Conservation (phyloP, 1,139 yeast genomes). For the Arxiozyma heterogenica region DNA sequence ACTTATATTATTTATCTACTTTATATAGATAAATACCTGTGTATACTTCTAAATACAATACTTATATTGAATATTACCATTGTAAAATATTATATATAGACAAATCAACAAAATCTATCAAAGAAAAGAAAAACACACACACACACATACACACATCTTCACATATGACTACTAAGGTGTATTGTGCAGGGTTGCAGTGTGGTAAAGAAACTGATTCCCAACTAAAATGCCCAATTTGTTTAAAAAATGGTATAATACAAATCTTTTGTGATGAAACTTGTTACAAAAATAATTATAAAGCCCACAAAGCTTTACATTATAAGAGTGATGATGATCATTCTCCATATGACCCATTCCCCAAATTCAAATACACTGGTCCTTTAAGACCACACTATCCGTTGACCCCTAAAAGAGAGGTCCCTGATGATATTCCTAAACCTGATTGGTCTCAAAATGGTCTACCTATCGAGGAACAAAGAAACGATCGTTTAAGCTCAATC, state of each 20-base stretch:
- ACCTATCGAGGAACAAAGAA: conserved; percentile 68
- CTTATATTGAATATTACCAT: not conserved
- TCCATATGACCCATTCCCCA: conserved; percentile 79
- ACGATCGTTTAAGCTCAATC: conserved; percentile 62
- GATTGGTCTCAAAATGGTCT: conserved; percentile 79
- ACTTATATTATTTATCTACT: too few species aligned
- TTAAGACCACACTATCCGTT: conserved; percentile 78
- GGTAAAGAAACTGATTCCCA: conserved; percentile 68
- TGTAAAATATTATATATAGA: not conserved
- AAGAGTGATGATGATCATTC: conserved; percentile 35
- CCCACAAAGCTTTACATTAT: conserved; percentile 44
- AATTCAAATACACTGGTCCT: conserved; percentile 61
- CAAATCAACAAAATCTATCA: not conserved
- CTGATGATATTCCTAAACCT: conserved; percentile 63
- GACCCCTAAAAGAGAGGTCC: conserved; percentile 58
- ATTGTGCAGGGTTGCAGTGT: conserved; percentile 72
- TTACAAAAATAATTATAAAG: conserved; percentile 66
- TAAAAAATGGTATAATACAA: conserved; percentile 55
- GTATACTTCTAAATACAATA: too few species aligned
- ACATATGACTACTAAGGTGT: conserved; percentile 9
- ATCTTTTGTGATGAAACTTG: conserved; percentile 81
- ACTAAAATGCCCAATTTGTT: conserved; percentile 85
- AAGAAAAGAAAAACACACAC: not conserved
- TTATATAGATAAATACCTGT: too few species aligned
- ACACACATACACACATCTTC: too few species aligned